Evolutionary conservation across 2,329 filamentous ascomycete genomes (phyloP).

Genomic region (Bertia moriformis): DNA sequence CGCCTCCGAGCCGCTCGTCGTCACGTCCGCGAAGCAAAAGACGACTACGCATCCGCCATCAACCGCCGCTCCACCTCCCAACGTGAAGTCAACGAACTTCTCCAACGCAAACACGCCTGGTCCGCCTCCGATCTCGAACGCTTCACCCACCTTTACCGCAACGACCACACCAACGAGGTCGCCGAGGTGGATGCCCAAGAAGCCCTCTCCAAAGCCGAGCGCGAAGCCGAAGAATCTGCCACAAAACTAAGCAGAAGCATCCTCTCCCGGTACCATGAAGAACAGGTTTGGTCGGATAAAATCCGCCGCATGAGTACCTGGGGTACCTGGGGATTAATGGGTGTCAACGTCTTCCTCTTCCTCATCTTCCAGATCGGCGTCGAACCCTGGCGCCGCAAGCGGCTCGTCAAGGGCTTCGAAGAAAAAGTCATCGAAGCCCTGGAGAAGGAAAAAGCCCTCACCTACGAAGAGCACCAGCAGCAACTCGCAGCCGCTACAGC

Average conservation of each 20-base stretch:
- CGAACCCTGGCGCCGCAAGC: slow-evolving; percentile 54
- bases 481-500: background rate
- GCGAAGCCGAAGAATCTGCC: slow-evolving; percentile 47
- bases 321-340: slow-evolving; percentile 67
- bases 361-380: slow-evolving; percentile 51
- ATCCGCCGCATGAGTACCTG: slow-evolving; percentile 63
- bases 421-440: slow-evolving; percentile 50
- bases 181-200: slow-evolving; percentile 50
- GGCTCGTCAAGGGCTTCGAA: slow-evolving; percentile 50
- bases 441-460: slow-evolving; percentile 28
- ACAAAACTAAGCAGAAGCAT: slow-evolving; percentile 51
- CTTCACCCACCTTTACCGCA: slow-evolving; percentile 58
- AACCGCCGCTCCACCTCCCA: slow-evolving; percentile 51
- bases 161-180: slow-evolving; percentile 60
- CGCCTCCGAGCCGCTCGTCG: background rate
- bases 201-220: slow-evolving; percentile 40
- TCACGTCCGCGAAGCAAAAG: slow-evolving; percentile 5
- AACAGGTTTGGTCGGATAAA: slow-evolving; percentile 69
- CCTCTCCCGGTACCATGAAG: slow-evolving; percentile 59
- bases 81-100: slow-evolving; percentile 58
- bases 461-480: background rate
- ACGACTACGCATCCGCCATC: slow-evolving; percentile 46
- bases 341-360: slow-evolving; percentile 57
- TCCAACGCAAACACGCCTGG: slow-evolving; percentile 62
- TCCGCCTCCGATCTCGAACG: slow-evolving; percentile 52